These are phyloP conservation scores for Anastatica hierochuntica DNA, from an alignment of 345 rosid genomes.

Conservation along the genomic window DNA sequence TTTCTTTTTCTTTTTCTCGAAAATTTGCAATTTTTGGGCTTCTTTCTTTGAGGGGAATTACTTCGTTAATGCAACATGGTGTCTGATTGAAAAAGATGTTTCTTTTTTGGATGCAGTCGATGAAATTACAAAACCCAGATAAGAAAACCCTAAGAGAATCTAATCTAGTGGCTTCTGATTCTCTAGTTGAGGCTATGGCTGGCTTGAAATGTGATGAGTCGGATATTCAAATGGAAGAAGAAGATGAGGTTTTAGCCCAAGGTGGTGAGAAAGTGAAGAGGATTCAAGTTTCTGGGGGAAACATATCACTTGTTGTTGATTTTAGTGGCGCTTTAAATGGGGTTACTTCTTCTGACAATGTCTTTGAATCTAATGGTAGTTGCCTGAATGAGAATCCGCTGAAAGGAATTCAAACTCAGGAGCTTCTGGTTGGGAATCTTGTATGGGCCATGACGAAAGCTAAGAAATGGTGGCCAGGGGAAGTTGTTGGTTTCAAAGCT, in stretches of 20 bases:
- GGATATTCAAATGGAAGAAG: slow-evolving; percentile 25
- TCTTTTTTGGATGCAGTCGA: slow-evolving; percentile 23
- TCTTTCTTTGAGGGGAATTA: no score
- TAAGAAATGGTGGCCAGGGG: slow-evolving; percentile 87
- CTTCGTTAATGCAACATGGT: no score
- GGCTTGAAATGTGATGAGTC: not conserved
- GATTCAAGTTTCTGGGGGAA: slow-evolving; percentile 42
- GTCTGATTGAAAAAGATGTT: slow-evolving; percentile 1
- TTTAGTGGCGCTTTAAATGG: slow-evolving; percentile 33
- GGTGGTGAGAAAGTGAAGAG: slow-evolving; percentile 32
- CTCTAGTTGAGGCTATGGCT: slow-evolving; percentile 9
- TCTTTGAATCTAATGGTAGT: slow-evolving; percentile 7
- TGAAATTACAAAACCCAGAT: slow-evolving; percentile 36
- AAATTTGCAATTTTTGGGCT: no score
- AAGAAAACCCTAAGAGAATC: slow-evolving; percentile 37
- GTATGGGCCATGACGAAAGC: slow-evolving; percentile 66
- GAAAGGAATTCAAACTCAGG: slow-evolving; percentile 16
- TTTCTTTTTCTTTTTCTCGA: no score
- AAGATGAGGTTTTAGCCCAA: slow-evolving; percentile 10
- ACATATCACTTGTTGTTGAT: slow-evolving; percentile 64
- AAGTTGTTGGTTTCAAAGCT: slow-evolving; percentile 36
- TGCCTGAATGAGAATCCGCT: slow-evolving; percentile 9
- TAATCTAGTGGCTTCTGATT: slow-evolving; percentile 20
- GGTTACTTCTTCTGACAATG: slow-evolving; percentile 8
- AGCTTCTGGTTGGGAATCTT: slow-evolving; percentile 49